phyloP scores from a whole-genome alignment of 2,329 filamentous ascomycete species.

The Arthrobotrys pseudoclavata region DNA sequence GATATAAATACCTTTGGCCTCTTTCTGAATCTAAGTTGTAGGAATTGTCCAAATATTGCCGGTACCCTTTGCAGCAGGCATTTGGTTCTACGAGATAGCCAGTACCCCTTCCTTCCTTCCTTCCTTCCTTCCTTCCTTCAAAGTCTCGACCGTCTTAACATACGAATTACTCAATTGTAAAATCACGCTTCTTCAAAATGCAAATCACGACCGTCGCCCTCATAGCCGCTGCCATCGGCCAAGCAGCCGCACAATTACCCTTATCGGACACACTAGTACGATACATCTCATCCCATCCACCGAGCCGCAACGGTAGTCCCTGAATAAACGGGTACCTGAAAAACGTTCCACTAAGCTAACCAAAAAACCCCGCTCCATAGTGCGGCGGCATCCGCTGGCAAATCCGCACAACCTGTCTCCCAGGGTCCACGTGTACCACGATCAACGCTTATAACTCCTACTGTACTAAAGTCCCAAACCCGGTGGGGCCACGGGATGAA shows the following conservation, averaged over 20 bases:
- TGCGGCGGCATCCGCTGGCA: conserved; percentile 39
- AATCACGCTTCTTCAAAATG: conserved; percentile 8
- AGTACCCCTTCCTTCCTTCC: no score
- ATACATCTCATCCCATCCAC: background rate
- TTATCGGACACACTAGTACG: conserved; percentile 24
- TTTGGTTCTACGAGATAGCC: no score
- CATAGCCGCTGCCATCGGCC: conserved; percentile 1
- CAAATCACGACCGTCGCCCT: background rate
- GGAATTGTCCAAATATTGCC: background rate
- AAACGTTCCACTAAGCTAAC: conserved; percentile 9
- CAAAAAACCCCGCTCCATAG: conserved; percentile 9
- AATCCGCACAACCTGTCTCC: conserved; percentile 30
- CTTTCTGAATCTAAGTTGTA: background rate
- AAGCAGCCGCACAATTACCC: conserved; percentile 23
- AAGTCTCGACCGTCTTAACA: no score
- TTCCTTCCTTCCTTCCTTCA: no score
- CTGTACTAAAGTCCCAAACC: conserved; percentile 9
- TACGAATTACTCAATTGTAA: no score
- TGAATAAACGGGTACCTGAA: background rate
- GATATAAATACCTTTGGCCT: background rate
- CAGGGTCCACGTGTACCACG: conserved; percentile 31
- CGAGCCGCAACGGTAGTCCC: background rate
- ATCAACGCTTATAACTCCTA: conserved; percentile 21
- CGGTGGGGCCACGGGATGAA: background rate
- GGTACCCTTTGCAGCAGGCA: background rate